A percentile compares a stretch with the other conserved stretches of the same genome.
These are phyloP conservation scores for Globisporangium spinosum DNA, from an alignment of 352 stramenopile genomes.

Conservation along the genomic window DNA sequence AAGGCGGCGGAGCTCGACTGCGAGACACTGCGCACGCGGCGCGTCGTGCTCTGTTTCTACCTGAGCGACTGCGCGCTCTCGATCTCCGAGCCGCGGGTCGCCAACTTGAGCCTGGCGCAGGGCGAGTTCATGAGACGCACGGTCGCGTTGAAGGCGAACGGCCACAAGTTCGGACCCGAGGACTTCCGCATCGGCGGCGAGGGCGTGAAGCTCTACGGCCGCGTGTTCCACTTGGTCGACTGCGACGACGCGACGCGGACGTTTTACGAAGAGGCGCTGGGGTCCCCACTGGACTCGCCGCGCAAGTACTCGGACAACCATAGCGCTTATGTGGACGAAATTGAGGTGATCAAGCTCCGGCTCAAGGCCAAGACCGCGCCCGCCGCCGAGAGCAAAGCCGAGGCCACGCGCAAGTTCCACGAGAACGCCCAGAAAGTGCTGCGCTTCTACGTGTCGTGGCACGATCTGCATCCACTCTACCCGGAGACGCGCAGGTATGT, in stretches of 20 bases:
- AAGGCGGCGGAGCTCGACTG: slow-evolving; percentile 34
- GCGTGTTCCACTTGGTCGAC: slow-evolving; percentile 83
- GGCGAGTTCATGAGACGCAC: slow-evolving; percentile 86
- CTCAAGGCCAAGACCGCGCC: slow-evolving; percentile 27
- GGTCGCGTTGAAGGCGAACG: slow-evolving; percentile 31
- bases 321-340: slow-evolving; percentile 41
- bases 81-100: slow-evolving; percentile 81
- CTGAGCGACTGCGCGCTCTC: slow-evolving; percentile 80
- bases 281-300: slow-evolving; percentile 28
- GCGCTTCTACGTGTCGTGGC: slow-evolving; percentile 90
- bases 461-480: slow-evolving; percentile 88
- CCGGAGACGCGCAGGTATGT: slow-evolving; percentile 86
- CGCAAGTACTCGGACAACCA: slow-evolving; percentile 81
- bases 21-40: slow-evolving; percentile 34
- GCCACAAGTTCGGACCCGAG: slow-evolving; percentile 39
- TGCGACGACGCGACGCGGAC: slow-evolving; percentile 83
- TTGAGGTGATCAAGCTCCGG: slow-evolving; percentile 49
- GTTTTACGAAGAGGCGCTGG: slow-evolving; percentile 67
- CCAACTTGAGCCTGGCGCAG: slow-evolving; percentile 88
- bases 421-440: slow-evolving; percentile 84
- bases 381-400: slow-evolving; percentile 31
- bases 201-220: slow-evolving; percentile 69
- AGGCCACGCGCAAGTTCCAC: slow-evolving; percentile 68
- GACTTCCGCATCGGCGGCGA: slow-evolving; percentile 82
- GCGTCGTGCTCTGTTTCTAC: slow-evolving; percentile 81